Base-by-base conservation (phyloP, 179 eudicot genomes). In the Patellifolia procumbens region DNA sequence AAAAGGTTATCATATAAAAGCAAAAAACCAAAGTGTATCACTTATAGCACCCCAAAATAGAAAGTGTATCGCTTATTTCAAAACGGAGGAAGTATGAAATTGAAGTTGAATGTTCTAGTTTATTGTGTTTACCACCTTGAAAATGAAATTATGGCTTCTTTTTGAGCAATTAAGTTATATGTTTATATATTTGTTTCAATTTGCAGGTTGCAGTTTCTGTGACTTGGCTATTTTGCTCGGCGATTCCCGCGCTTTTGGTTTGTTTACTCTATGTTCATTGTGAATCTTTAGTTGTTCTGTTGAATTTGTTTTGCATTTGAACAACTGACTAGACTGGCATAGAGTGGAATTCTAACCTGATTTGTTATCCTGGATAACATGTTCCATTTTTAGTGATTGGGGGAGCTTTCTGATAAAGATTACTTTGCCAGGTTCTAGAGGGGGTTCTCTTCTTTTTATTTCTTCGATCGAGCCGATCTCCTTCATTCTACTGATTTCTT, bases 161-260 rank as follows among this genome's bases (percentile, higher is more conserved):
- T 28, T 29, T 60, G n/a, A 61, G 67, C 3, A 62, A 62, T 62
- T 62, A 32, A 42, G 67, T 31, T 68, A 43, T 31, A 3, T 49
- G 35, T 37, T 19, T 20, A 5, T 22, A 26, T 55, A 51, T 76
- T 37, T 37, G 66, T 29, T 81, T 49, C 1, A 49, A 52, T 78
- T 74, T 85, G 80, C 85, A 91, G 98, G 83, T 89, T 73, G 97
- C 96, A 43, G 58, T 88, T 48, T 94, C 97, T 3, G 85, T 92
- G 35, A 86, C 93, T 65, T 90, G 93, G 92, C 87, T 93, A 29
- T 92, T 93, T 72, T 87, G 83, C 78, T 74, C 96, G 3, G 93
- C 97, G 7, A 92, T 92, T 74, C 98, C 98, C 9, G 74, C 93
- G 12, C 88, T 93, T 70, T 83, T 90, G 98, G 98, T 93, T 77